A percentile compares a stretch with the other conserved stretches of the same genome.
Evolutionary conservation across 2,329 filamentous ascomycete species (phyloP).

Genomic region (Diaporthe citrichinensis): DNA sequence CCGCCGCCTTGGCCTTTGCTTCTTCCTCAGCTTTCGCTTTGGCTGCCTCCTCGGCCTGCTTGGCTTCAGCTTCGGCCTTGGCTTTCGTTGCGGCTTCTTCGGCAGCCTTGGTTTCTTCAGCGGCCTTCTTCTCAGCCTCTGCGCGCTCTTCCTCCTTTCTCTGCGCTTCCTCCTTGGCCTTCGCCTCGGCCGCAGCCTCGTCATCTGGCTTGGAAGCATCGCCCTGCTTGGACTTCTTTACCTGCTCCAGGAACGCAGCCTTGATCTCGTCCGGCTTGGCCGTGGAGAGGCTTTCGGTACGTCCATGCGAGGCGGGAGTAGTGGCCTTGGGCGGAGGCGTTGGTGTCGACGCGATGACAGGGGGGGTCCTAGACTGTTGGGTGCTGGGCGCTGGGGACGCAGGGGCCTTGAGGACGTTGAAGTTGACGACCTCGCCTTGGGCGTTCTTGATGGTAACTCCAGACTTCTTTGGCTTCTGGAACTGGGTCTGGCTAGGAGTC

Average conservation of each 20-base stretch:
- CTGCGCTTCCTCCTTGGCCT: conserved; percentile 44
- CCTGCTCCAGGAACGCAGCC: conserved; percentile 85
- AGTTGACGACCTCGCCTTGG: conserved; percentile 82
- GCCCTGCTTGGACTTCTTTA: conserved; percentile 73
- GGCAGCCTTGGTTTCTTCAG: conserved; percentile 48
- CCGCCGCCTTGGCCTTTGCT: conserved; percentile 49
- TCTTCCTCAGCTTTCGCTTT: conserved; percentile 47
- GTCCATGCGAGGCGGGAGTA: conserved; percentile 74
- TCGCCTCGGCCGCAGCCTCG: conserved; percentile 46
- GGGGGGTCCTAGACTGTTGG: conserved; percentile 74
- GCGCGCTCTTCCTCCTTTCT: conserved; percentile 47
- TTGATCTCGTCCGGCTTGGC: conserved; percentile 86
- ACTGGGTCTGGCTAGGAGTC: conserved; percentile 63
- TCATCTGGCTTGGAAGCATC: conserved; percentile 55
- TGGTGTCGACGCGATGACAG: conserved; percentile 80
- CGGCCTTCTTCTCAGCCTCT: conserved; percentile 46
- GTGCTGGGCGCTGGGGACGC: conserved; percentile 68
- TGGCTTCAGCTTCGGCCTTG: conserved; percentile 50
- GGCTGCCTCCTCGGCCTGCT: conserved; percentile 47
- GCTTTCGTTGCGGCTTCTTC: conserved; percentile 42
- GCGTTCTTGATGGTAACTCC: conserved; percentile 89
- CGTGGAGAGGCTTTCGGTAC: conserved; percentile 77
- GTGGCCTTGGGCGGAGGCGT: conserved; percentile 85
- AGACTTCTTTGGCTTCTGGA: conserved; percentile 72
- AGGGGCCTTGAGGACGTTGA: conserved; percentile 67